Evolutionary conservation across 768 basidiomycete genomes (phyloP).

Genomic region (Arthromyces matolae): DNA sequence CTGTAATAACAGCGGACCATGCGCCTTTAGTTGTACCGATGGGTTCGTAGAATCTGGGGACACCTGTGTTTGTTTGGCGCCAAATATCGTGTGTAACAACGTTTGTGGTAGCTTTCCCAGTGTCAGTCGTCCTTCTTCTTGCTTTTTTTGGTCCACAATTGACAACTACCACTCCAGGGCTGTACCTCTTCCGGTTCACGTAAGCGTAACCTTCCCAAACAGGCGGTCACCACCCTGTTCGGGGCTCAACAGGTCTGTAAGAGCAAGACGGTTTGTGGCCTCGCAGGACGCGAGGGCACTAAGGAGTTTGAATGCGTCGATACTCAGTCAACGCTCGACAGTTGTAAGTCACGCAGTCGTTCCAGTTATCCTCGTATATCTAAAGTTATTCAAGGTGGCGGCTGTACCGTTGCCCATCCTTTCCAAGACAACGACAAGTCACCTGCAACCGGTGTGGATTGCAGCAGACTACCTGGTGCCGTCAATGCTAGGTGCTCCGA

Average conservation of each 20-base stretch:
- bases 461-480: slow-evolving; percentile 11
- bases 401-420: slow-evolving; percentile 13
- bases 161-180: not conserved
- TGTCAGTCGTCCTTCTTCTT: not conserved
- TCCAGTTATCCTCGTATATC: not conserved
- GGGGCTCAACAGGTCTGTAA: slow-evolving; percentile 13
- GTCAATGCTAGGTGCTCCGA: slow-evolving; percentile 3
- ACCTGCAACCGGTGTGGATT: slow-evolving; percentile 23
- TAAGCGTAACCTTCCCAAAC: slow-evolving; percentile 1
- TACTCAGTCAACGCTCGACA: slow-evolving; percentile 9
- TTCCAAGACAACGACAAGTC: slow-evolving; percentile 12
- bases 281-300: slow-evolving; percentile 13
- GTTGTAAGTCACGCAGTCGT: slow-evolving; percentile 9
- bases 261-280: slow-evolving; percentile 14
- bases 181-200: slow-evolving; percentile 9
- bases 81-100: slow-evolving; percentile 13
- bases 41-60: slow-evolving; percentile 6
- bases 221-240: slow-evolving; percentile 8
- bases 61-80: slow-evolving; percentile 7
- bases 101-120: slow-evolving; percentile 9
- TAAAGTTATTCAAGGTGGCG: slow-evolving; percentile 9
- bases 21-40: slow-evolving; percentile 12
- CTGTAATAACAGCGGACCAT: slow-evolving; percentile 6
- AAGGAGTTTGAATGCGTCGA: slow-evolving; percentile 18
- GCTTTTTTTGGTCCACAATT: not conserved